Percentiles rank a stretch among this genome's conserved stretches.
These are phyloP conservation scores for Pezicula neosporulosa DNA, from an alignment of 2,329 filamentous ascomycete species.

Conservation along the genomic window DNA sequence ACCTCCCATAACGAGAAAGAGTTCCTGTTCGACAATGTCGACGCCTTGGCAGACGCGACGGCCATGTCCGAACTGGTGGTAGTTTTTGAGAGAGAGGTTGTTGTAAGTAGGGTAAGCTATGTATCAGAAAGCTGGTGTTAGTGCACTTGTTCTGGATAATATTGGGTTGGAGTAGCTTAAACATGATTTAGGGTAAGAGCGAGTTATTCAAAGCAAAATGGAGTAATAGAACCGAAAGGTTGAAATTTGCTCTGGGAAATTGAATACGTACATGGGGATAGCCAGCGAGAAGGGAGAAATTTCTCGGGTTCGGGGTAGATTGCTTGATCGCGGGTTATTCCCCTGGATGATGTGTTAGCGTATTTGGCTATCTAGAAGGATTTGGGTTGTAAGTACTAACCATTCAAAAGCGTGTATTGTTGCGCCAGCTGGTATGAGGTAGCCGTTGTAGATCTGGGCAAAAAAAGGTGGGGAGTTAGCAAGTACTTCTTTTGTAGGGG, in stretches of 20 bases:
- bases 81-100: conserved; percentile 60
- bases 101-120: no score
- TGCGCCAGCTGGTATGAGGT: conserved; percentile 50
- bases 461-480: no score
- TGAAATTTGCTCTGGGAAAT: no score
- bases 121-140: no score
- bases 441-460: conserved; percentile 50
- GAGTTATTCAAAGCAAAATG: no score
- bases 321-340: conserved; percentile 53
- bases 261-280: no score
- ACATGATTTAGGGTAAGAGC: no score
- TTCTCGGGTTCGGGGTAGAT: conserved; percentile 62
- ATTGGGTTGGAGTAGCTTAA: no score
- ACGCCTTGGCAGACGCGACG: conserved; percentile 60
- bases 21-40: conserved; percentile 58
- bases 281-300: conserved; percentile 60
- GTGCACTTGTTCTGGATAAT: no score
- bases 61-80: conserved; percentile 64
- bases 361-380: no score
- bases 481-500: no score
- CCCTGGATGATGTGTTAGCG: conserved; percentile 28
- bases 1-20: conserved; percentile 45
- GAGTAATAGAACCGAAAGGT: no score
- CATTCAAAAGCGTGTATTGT: conserved; percentile 51
- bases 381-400: conserved; percentile 27